Percentiles rank a stretch among this genome's conserved stretches.
These are phyloP conservation scores for Candida maris DNA, from an alignment of 805 yeast species.

Conservation along the genomic window DNA sequence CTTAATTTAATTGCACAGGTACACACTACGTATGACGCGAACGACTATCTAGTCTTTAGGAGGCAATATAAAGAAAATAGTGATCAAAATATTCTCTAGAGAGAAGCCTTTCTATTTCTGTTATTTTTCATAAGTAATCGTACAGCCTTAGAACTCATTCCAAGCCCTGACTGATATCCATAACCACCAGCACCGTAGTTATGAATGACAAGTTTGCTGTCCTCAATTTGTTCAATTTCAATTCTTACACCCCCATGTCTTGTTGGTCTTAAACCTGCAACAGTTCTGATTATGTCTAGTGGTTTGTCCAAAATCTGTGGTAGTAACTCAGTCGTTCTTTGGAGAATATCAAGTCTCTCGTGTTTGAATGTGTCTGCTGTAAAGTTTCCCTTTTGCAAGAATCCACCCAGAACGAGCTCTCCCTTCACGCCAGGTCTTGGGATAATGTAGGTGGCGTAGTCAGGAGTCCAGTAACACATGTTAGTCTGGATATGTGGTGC, in stretches of 20 bases:
- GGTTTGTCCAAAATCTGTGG: constrained; percentile 45
- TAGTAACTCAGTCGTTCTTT: constrained; percentile 47
- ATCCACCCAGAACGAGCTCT: constrained; percentile 73
- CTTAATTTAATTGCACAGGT: no score
- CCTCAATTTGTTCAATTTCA: constrained; percentile 47
- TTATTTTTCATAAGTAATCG: constrained; percentile 20
- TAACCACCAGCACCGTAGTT: constrained; percentile 70
- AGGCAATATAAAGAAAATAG: no score
- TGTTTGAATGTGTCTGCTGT: constrained; percentile 50
- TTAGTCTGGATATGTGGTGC: constrained; percentile 66
- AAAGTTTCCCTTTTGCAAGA: constrained; percentile 58
- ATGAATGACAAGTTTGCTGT: constrained; percentile 51
- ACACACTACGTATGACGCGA: no score
- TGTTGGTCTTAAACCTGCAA: constrained; percentile 71
- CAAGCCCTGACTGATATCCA: constrained; percentile 62
- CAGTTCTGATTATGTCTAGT: constrained; percentile 54
- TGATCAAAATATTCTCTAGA: no score
- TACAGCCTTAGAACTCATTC: constrained; percentile 53
- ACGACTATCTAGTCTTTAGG: no score
- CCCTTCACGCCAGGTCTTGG: constrained; percentile 66
- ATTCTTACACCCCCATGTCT: constrained; percentile 72
- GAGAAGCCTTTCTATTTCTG: background rate
- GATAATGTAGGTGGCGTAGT: constrained; percentile 60
- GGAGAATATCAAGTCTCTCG: constrained; percentile 49
- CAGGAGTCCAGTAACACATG: constrained; percentile 52